Conservation (phyloP, 805 yeast genomes). For the Yarrowia sp. region DNA sequence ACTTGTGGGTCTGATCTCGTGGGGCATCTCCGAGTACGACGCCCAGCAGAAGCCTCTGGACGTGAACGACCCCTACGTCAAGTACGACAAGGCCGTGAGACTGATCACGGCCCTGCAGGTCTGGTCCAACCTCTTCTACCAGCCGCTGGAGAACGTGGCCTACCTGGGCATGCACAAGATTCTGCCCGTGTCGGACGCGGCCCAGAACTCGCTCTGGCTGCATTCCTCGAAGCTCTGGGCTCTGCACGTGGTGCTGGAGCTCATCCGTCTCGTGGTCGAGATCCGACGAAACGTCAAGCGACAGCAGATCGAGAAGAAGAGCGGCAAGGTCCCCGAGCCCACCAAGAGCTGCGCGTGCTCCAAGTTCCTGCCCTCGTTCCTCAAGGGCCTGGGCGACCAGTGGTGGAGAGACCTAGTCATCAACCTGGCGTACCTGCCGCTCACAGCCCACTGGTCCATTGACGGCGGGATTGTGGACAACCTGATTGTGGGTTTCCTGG, state of each 20-base stretch:
- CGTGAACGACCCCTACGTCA: conserved; percentile 6
- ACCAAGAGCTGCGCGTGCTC: conserved; percentile 15
- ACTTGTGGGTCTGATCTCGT: conserved; percentile 39
- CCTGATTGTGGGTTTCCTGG: conserved; percentile 41
- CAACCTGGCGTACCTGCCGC: conserved; percentile 44
- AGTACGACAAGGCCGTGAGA: conserved; percentile 35
- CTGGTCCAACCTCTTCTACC: conserved; percentile 40
- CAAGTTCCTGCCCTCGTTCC: neutral
- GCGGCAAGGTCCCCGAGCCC: neutral
- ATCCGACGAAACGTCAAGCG: conserved; percentile 30
- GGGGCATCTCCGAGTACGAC: conserved; percentile 39
- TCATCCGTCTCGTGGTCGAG: conserved; percentile 30
- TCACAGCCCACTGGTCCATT: conserved; percentile 46
- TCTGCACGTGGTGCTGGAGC: conserved; percentile 39
- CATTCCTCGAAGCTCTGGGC: conserved; percentile 41
- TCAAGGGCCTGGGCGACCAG: conserved; percentile 25
- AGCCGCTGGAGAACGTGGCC: conserved; percentile 44
- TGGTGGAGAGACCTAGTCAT: conserved; percentile 34
- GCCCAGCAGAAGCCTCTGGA: conserved; percentile 32
- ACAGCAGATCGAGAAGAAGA: conserved; percentile 28
- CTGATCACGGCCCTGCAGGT: conserved; percentile 40
- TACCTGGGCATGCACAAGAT: conserved; percentile 42
- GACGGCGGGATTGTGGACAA: conserved; percentile 39
- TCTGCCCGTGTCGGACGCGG: conserved; percentile 33
- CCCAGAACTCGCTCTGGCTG: conserved; percentile 38